Conservation (phyloP, 1,284 basidiomycete genomes). For the Apiotrichum veenhuisii region DNA sequence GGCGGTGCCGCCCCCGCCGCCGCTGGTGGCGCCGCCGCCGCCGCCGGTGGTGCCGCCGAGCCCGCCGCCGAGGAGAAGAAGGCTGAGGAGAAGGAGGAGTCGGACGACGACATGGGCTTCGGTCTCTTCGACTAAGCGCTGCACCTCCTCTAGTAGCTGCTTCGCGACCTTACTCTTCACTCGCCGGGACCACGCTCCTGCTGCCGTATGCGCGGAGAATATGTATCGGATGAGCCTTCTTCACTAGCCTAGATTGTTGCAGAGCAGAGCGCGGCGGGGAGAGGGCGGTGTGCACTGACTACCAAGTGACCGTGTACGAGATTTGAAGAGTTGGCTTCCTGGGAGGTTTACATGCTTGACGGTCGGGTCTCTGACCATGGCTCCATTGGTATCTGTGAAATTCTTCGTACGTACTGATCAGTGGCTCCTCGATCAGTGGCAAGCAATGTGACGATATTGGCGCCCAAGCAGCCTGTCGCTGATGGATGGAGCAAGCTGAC, state of each 20-base stretch:
- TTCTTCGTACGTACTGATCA: too few species aligned
- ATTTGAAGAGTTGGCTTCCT: too few species aligned
- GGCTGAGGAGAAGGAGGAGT: conserved; percentile 56
- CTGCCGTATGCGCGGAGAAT: not conserved
- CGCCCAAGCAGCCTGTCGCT: too few species aligned
- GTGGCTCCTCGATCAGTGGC: too few species aligned
- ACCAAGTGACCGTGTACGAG: too few species aligned
- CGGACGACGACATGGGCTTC: conserved; percentile 61
- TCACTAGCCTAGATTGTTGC: not conserved
- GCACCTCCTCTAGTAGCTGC: too few species aligned
- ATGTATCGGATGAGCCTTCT: conserved; percentile 11
- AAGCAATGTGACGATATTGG: too few species aligned
- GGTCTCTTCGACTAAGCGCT: conserved; percentile 81
- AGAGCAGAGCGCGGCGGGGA: not conserved
- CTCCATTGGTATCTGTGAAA: too few species aligned
- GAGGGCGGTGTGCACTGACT: too few species aligned
- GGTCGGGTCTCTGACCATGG: too few species aligned
- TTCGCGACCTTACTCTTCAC: not conserved
- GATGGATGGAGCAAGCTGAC: too few species aligned
- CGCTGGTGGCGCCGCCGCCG: conserved; percentile 44
- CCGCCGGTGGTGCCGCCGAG: conserved; percentile 59
- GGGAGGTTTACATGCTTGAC: too few species aligned
- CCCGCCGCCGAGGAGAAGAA: conserved; percentile 64
- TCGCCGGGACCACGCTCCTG: not conserved
- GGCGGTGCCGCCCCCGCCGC: conserved; percentile 47